These are phyloP conservation scores for Fomitopsis palustris DNA, from an alignment of 1,284 basidiomycete species.

Conservation along the genomic window DNA sequence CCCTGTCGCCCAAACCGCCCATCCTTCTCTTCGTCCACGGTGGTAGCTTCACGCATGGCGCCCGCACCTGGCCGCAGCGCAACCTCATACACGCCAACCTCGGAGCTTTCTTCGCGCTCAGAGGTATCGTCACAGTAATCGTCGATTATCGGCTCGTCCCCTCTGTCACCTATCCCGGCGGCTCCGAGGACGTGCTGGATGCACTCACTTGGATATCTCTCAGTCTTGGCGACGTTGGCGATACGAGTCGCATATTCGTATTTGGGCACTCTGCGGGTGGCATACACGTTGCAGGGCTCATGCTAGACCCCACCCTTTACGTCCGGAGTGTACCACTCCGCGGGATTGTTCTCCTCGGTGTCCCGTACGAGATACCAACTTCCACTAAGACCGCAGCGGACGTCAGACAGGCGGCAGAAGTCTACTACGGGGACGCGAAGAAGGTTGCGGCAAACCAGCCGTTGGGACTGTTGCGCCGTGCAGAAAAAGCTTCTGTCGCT, in stretches of 20 bases:
- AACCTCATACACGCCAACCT: conserved; percentile 4
- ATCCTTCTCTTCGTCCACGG: conserved; percentile 3
- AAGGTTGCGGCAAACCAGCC: background rate
- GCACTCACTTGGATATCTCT: background rate
- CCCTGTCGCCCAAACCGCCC: background rate
- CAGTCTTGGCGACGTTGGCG: background rate
- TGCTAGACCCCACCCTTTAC: background rate
- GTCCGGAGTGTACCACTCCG: background rate
- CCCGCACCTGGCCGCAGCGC: background rate
- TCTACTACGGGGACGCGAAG: background rate
- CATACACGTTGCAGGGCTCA: background rate
- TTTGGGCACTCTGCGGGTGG: conserved; percentile 4
- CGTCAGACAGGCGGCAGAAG: background rate
- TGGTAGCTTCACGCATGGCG: conserved; percentile 1
- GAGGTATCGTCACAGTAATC: conserved; percentile 3
- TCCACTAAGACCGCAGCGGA: background rate
- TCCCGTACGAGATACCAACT: conserved; percentile 1
- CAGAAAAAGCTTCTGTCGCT: background rate
- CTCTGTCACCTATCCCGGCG: background rate
- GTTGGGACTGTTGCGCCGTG: background rate
- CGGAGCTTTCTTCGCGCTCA: conserved; percentile 2
- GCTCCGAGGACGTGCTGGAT: conserved; percentile 4
- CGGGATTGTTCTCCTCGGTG: conserved; percentile 1
- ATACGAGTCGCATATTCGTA: conserved; percentile 1
- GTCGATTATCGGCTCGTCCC: conserved; percentile 5